phyloP scores from a whole-genome alignment of 768 basidiomycete species.

The Coprinopsis sp. region DNA sequence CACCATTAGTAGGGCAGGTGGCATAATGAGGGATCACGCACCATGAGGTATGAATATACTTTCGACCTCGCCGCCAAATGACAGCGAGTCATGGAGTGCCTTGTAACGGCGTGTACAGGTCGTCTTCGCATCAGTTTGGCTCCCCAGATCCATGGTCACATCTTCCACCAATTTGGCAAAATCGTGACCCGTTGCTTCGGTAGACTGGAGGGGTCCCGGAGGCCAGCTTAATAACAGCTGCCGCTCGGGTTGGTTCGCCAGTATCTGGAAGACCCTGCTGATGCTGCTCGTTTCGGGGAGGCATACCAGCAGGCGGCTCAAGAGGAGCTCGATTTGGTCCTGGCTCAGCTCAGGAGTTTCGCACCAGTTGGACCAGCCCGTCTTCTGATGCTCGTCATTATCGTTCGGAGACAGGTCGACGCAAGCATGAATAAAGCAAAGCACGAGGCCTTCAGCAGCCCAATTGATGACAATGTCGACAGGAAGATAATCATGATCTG shows the following conservation, averaged over 20 bases:
- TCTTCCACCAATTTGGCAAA: slow-evolving; percentile 62
- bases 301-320: slow-evolving; percentile 50
- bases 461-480: slow-evolving; percentile 89
- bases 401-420: slow-evolving; percentile 66
- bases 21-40: slow-evolving; percentile 32
- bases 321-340: slow-evolving; percentile 57
- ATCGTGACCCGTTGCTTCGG: slow-evolving; percentile 40
- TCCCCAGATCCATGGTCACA: slow-evolving; percentile 55
- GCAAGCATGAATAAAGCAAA: slow-evolving; percentile 85
- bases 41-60: slow-evolving; percentile 91
- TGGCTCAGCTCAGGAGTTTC: slow-evolving; percentile 62
- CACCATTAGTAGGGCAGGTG: slow-evolving; percentile 21
- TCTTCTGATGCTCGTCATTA: slow-evolving; percentile 70
- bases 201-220: slow-evolving; percentile 44
- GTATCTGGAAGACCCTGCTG: slow-evolving; percentile 74
- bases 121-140: slow-evolving; percentile 71
- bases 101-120: slow-evolving; percentile 84
- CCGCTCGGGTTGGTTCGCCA: slow-evolving; percentile 55
- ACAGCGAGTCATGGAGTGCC: slow-evolving; percentile 59
- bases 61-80: slow-evolving; percentile 62
- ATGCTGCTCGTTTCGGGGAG: slow-evolving; percentile 48
- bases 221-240: slow-evolving; percentile 73
- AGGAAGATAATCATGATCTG: slow-evolving; percentile 76
- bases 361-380: slow-evolving; percentile 86
- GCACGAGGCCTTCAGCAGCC: slow-evolving; percentile 80